Base-by-base conservation (phyloP, 2,329 filamentous ascomycete species). In the Xylariomycetidae sp. region DNA sequence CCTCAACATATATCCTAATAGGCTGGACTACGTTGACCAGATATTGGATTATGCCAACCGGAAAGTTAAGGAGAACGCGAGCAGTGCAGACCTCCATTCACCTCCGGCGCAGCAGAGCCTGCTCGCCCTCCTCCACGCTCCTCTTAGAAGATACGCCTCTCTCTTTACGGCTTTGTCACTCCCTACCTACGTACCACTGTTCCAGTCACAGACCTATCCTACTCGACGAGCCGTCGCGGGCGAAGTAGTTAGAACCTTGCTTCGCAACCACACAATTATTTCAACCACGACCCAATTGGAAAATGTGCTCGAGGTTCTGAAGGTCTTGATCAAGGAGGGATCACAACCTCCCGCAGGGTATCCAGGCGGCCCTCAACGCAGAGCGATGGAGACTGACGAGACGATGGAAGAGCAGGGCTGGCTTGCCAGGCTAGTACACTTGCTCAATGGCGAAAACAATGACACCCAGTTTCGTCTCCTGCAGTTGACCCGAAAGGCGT, bases 381-480 rank as follows among this genome's bases (percentile, higher is more conserved):
- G 88, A 41, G 77, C 67, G 0, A 58, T 74, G 29, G 94, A 98
- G 67, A 97, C 92, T 1, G 92, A 98, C 42, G 94, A 98, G 66
- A 97, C 90, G 0, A 80, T 97, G 53, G 90, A 98, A 62, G 92
- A 98, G 64, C 92, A 98, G 68, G 92, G 92, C 32, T 96, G 88
- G 88, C 72, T 98, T 34, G 92, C 92, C 22, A 77, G 92, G 49
- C 82, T 98, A 54, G 80, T 96, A 13, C 92, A 98, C 63, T 69
- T 96, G 36, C 77, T 98, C 33, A 73, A 87, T 37, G 85, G 80
- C 27, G 72, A 86, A 22, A 78, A 94, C 56, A 97, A 97, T 53
- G 88, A 95, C 50, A 94, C 84, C 1, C 92, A 98, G 57, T 92
- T 95, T 65, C 88, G 88, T 65, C 79, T 98, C 28, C 74, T 98